Base-by-base conservation (phyloP, 352 stramenopile genomes). In the Pythium oligandrum region DNA sequence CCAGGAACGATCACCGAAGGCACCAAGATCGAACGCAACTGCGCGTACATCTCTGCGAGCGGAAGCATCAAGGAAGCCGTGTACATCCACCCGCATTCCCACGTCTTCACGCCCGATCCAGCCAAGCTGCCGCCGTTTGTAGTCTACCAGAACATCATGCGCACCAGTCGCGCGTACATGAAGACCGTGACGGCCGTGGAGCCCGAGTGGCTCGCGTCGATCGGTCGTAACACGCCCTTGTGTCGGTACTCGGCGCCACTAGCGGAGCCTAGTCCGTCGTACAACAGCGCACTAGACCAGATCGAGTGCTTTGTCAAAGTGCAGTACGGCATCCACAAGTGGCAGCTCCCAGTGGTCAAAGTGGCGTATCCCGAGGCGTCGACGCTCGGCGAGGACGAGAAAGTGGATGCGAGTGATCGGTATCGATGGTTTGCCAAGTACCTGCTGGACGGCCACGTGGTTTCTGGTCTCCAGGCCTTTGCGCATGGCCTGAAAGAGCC, bases 151-250 rank as follows among this genome's bases (percentile, higher is more conserved):
- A 67, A 83, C 57, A 83, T 93, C 53, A 79, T 83, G 71, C 80
- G 80, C 40, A 87, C 83, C 3, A 80, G 72, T 11, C 77, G 78
- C 52, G 78, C 80, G 49, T 98, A 98, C 76, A 98, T 99, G 92
- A 97, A 93, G 59, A 98, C 87, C 59, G 96, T 99, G 31, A 99
- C 96, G 6, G 93, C 96, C 1, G 92, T 99, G 10, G 97, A 99
- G 57, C 90, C 94, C 4, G 82, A 97, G 63, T 99, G 97, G 96
- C 85, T 99, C 12, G 71, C 76, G n/a, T 71, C 71, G 4, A 83
- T 93, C n/a, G 81, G 71, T 7, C 78, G 86, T 57, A 73, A 76
- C 50, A 90, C 80, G 30, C 80, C 83, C 36, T 53, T 93, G 47
- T 91, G 81, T 57, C 77, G 73, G 44, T 90, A 84, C 50, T 81